Evolutionary conservation across 208 protist species (phyloP), one percentile per base, ranked within the genome.

Genomic region (Wallacemonas sp.): DNA sequence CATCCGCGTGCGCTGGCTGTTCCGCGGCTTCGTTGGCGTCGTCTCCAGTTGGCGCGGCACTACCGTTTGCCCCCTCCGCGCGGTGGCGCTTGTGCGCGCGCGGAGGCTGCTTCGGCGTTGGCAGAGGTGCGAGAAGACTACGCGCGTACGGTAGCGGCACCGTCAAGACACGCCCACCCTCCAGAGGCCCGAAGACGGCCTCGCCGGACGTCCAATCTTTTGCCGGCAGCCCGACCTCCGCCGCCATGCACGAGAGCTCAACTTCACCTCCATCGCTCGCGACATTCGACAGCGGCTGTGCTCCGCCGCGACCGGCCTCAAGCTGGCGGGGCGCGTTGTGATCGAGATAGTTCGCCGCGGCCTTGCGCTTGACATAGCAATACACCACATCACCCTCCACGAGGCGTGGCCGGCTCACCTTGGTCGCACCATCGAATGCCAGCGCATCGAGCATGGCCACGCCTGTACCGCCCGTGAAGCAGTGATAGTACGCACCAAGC

Each of bases 191-290:
- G 60, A 94, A 96, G 38, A 86, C 71, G 17, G 85, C 80, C 54
- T 94, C 84, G 3, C 80, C 79, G 12, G 87, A 88, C 3, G 84
- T 93, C 88, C 90, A 96, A 68, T 93, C 86, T 53, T 88, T 86
- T 12, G 90, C 73, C 14, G 70, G 51, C 30, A 96, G 75, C 0
- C 84, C 87, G 9, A 89, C 82, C 44, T 88, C 84, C 6, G 77
- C 82, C 2, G 89, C 86, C 55, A 66, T 71, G 75, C 90, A 96
- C 64, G 76, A 82, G 51, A 94, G 58, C 71, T 92, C 87, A 42
- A 84, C 73, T 30, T 93, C 87, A 9, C 47, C 59, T 11, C 54
- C 22, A 15, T 69, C 49, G 42, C 47, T 38, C 19, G 41, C 54
- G 19, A 49, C 11, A 28, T 39, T 6, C 0, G 36, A 54, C 30